phyloP scores from a whole-genome alignment of 805 yeast species.

The Myxozyma udenii region DNA sequence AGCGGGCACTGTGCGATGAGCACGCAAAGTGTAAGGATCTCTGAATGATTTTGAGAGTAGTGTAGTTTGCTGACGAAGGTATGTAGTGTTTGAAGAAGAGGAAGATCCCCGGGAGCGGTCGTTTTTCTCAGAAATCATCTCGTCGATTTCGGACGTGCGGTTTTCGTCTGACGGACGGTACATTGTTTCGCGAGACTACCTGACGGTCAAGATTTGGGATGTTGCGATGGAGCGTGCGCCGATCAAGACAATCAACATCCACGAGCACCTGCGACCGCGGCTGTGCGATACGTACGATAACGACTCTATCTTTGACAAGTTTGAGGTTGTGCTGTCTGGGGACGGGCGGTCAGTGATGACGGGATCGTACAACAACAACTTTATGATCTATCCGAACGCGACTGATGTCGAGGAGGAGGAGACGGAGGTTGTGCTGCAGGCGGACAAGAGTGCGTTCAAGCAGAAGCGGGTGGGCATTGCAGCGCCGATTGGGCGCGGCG shows the following conservation, averaged over 20 bases:
- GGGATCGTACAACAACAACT: slow-evolving; percentile 94
- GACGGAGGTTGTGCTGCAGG: slow-evolving; percentile 80
- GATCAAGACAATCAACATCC: slow-evolving; percentile 88
- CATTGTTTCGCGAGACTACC: slow-evolving; percentile 93
- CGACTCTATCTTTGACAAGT: slow-evolving; percentile 97
- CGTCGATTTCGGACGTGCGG: slow-evolving; percentile 88
- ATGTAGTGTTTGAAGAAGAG: slow-evolving; percentile 81
- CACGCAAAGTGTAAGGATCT: slow-evolving; percentile 51
- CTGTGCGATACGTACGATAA: slow-evolving; percentile 97
- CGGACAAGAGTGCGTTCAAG: slow-evolving; percentile 96
- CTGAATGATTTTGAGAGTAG: neutral
- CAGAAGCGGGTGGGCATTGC: slow-evolving; percentile 59
- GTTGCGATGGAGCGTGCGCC: slow-evolving; percentile 95
- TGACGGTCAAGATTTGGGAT: slow-evolving; percentile 98
- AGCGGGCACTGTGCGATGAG: slow-evolving; percentile 86
- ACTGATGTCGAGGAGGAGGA: slow-evolving; percentile 39
- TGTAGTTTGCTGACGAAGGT: slow-evolving; percentile 36
- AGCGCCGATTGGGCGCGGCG: slow-evolving; percentile 41
- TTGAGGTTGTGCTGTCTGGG: slow-evolving; percentile 93
- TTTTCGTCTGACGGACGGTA: slow-evolving; percentile 90
- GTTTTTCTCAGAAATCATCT: slow-evolving; percentile 95
- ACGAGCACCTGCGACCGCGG: slow-evolving; percentile 88
- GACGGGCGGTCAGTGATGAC: slow-evolving; percentile 92
- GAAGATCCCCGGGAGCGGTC: slow-evolving; percentile 89
- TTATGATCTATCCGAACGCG: slow-evolving; percentile 86